These are phyloP conservation scores for Calamus simplicifolius DNA, from an alignment of 176 grass and related monocot genomes.

Conservation along the genomic window DNA sequence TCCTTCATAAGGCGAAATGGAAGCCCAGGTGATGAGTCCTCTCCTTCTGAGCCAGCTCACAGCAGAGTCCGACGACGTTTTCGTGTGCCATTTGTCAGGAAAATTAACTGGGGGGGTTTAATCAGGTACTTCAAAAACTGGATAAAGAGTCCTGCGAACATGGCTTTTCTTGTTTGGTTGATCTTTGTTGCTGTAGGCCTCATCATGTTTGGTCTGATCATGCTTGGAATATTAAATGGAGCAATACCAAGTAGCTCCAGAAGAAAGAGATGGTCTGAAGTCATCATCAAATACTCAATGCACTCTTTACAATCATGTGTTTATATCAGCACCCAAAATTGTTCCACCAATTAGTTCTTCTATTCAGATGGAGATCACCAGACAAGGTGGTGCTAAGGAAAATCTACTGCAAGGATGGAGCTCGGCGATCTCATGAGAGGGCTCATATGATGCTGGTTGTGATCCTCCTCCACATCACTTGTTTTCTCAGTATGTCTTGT, in stretches of 20 bases:
- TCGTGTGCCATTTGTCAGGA: slow-evolving; percentile 68
- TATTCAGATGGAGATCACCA: slow-evolving; percentile 50
- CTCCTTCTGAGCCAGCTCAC: background rate
- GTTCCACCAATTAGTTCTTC: slow-evolving; percentile 68
- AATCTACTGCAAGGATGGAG: slow-evolving; percentile 66
- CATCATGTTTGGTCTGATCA: slow-evolving; percentile 49
- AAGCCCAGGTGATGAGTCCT: background rate
- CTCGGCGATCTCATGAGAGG: slow-evolving; percentile 38
- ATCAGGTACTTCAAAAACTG: slow-evolving; percentile 53
- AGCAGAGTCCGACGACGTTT: slow-evolving; percentile 17
- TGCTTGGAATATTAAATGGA: slow-evolving; percentile 52
- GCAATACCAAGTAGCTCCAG: slow-evolving; percentile 50
- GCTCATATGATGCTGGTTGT: slow-evolving; percentile 50
- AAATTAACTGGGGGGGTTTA: slow-evolving; percentile 51
- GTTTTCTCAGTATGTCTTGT: slow-evolving; percentile 69
- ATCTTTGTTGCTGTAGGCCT: slow-evolving; percentile 44
- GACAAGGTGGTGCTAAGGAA: slow-evolving; percentile 39
- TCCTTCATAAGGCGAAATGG: slow-evolving; percentile 4
- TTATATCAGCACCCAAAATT: slow-evolving; percentile 85
- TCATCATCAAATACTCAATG: slow-evolving; percentile 88
- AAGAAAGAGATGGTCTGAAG: slow-evolving; percentile 72
- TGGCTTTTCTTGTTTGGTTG: slow-evolving; percentile 71
- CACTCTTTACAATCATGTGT: slow-evolving; percentile 96
- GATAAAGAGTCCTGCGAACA: slow-evolving; percentile 64
- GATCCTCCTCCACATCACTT: slow-evolving; percentile 58